Evolutionary conservation across 495 filamentous ascomycete species (phyloP), one percentile per base, ranked within the genome.

Genomic region (Rhypophila decipiens): DNA sequence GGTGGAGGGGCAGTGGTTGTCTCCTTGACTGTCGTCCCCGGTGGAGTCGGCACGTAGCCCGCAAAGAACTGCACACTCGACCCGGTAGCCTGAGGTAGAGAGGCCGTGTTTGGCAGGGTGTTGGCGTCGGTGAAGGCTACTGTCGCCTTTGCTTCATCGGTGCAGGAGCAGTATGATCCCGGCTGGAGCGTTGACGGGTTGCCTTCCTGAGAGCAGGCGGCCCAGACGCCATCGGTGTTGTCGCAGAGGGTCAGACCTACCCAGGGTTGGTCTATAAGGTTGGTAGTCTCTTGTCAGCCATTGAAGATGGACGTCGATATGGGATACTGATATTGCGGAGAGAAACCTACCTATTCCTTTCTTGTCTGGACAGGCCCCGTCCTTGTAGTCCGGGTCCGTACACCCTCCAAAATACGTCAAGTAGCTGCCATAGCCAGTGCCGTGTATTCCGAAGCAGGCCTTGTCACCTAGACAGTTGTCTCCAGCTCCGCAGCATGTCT

Each of bases 341-440:
- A 24, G 15, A 10, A 15, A 15, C 46, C 44, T 33, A 53, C 55
- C 50, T 12, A 59, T 48, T 2, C 49, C 37, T 17, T 45, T 10
- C 41, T 61, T 61, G 18, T 58, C 19, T 0, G 58, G 58, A 51
- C 58, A 61, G 31, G 37, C 51, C 3, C 31, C 5, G 37, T 55
- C 51, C 37, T 51, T 45, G 47, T 61, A 61, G 10, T 52, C 44
- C 12, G 55, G 52, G 27, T 61, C 58, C 12, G 45, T 61, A 34
- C 58, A 61, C 1, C 58, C 58, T 17, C 52, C 58, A 43, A 51
- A 49, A 22, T 61, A 61, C 2, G 58, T 61, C 39, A 61, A 27
- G 10, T 1, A 49, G 36, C 54, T 55, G 4, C 58, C 55, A 23
- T 58, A 58, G 11, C 55, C 55, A 2, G 42, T 35, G 15, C 55